Evolutionary conservation across 2,329 filamentous ascomycete species (phyloP).

Genomic region (Helotiales sp.): DNA sequence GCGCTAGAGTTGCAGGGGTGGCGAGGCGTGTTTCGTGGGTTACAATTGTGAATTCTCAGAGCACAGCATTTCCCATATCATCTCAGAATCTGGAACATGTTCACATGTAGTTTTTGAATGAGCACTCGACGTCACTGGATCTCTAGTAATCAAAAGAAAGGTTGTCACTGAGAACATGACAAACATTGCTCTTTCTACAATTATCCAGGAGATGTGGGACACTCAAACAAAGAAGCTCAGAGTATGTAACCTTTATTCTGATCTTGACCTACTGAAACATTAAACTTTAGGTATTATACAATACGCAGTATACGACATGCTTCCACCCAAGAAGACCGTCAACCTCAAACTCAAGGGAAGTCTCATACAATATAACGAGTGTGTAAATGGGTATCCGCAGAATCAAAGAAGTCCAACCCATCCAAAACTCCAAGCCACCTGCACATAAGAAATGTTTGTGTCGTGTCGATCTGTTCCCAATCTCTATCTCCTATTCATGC

Average conservation of each 20-base stretch:
- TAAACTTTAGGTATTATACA: not conserved
- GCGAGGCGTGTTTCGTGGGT: not conserved
- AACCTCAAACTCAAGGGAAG: not conserved
- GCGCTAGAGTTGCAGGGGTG: conserved; percentile 12
- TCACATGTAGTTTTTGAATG: not conserved
- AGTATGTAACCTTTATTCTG: not conserved
- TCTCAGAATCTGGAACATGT: not conserved
- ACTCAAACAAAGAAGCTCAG: not conserved
- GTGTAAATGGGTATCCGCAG: conserved; percentile 5
- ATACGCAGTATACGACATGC: not conserved
- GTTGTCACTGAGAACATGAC: not conserved
- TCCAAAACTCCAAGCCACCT: not conserved
- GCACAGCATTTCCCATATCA: not conserved
- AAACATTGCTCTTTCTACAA: not conserved
- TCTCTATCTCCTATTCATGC: not conserved
- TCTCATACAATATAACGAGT: not conserved
- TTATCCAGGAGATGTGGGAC: not conserved
- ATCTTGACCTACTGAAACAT: not conserved
- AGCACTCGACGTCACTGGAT: not conserved
- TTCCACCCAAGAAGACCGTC: not conserved
- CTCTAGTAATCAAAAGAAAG: not conserved
- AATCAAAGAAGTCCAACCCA: not conserved
- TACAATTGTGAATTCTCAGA: not conserved
- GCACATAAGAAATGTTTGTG: not conserved
- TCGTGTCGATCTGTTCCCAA: not conserved